A percentile compares a stretch with the other conserved stretches of the same genome.
phyloP scores from a whole-genome alignment of 2,329 filamentous ascomycete species.

The Aspergillus pseudoterreus region DNA sequence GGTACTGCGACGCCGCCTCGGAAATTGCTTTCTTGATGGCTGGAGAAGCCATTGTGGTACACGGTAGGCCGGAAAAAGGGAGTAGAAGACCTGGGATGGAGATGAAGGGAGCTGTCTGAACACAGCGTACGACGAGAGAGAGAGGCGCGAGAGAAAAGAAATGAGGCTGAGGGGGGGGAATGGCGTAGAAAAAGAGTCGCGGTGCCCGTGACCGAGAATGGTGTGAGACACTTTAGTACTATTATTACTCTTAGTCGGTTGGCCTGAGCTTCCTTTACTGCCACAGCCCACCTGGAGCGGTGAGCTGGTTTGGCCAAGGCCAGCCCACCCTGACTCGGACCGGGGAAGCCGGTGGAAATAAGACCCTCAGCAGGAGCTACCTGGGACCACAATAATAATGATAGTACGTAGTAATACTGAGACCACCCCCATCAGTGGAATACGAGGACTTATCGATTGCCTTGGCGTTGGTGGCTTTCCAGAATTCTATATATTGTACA shows the following conservation, averaged over 20 bases:
- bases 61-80: slow-evolving; percentile 7
- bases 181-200: slow-evolving; percentile 8
- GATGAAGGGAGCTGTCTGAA: slow-evolving; percentile 1
- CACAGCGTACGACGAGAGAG: not conserved
- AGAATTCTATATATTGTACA: not conserved
- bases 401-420: too few relatives aligned
- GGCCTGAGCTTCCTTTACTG: slow-evolving; percentile 11
- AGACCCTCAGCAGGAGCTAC: not conserved
- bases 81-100: not conserved
- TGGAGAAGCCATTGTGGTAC: slow-evolving; percentile 41
- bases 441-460: too few relatives aligned
- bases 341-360: slow-evolving; percentile 2
- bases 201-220: slow-evolving; percentile 4
- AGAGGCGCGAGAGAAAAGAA: not conserved
- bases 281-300: slow-evolving; percentile 15
- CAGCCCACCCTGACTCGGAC: not conserved
- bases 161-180: slow-evolving; percentile 4
- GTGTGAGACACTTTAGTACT: slow-evolving; percentile 12
- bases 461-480: not conserved
- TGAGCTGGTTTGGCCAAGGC: slow-evolving; percentile 8
- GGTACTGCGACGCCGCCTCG: slow-evolving; percentile 47
- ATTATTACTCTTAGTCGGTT: slow-evolving; percentile 8
- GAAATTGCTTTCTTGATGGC: slow-evolving; percentile 43
- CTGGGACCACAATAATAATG: not conserved
- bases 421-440: too few relatives aligned